phyloP scores from a whole-genome alignment of 495 filamentous ascomycete genomes.

The Immersiella caudata region DNA sequence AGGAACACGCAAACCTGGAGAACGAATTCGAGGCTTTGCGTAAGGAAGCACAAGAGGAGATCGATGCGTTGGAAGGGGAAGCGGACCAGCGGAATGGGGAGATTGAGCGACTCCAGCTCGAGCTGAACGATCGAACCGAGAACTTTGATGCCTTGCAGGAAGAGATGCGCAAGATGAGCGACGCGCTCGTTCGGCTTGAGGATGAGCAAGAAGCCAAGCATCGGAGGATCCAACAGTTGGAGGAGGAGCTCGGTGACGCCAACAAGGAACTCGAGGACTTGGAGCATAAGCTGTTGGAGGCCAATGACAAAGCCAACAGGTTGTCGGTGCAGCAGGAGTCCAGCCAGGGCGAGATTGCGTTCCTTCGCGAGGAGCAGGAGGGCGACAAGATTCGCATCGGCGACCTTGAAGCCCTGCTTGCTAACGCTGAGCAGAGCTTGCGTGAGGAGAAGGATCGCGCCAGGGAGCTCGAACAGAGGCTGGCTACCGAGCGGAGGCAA shows the following conservation, averaged over 20 bases:
- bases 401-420: slow-evolving; percentile 79
- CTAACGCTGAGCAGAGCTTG: slow-evolving; percentile 69
- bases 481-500: slow-evolving; percentile 80
- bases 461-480: slow-evolving; percentile 74
- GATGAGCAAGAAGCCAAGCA: slow-evolving; percentile 75
- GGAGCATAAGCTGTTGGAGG: slow-evolving; percentile 73
- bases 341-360: slow-evolving; percentile 88
- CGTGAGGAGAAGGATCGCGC: slow-evolving; percentile 80
- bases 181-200: slow-evolving; percentile 80
- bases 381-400: slow-evolving; percentile 97
- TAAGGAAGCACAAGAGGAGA: slow-evolving; percentile 79
- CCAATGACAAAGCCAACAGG: slow-evolving; percentile 81
- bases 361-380: slow-evolving; percentile 96
- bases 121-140: slow-evolving; percentile 72
- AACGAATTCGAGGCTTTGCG: slow-evolving; percentile 75
- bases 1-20: slow-evolving; percentile 77
- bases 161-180: slow-evolving; percentile 88
- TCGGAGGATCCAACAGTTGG: slow-evolving; percentile 66
- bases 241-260: slow-evolving; percentile 73
- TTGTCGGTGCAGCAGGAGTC: slow-evolving; percentile 90
- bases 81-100: slow-evolving; percentile 73
- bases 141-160: slow-evolving; percentile 82
- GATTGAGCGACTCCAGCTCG: slow-evolving; percentile 67
- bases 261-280: slow-evolving; percentile 77
- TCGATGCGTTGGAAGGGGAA: slow-evolving; percentile 80